Evolutionary conservation across 2,329 filamentous ascomycete species (phyloP).

Genomic region (Hypoxylon sp.): DNA sequence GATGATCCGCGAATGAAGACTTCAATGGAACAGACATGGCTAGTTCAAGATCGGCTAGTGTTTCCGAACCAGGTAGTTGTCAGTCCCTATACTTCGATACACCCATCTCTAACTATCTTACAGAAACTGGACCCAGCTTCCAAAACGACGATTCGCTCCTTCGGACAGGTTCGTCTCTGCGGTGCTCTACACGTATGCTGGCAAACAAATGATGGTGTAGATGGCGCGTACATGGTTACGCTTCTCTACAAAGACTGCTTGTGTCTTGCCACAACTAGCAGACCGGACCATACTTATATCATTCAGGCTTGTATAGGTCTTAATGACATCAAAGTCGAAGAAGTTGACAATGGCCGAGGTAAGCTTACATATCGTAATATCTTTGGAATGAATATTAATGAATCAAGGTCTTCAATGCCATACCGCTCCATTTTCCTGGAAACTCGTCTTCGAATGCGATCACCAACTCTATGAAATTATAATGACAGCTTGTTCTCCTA

Average conservation of each 20-base stretch:
- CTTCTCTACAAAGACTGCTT: slow-evolving; percentile 85
- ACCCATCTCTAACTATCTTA: slow-evolving; percentile 38
- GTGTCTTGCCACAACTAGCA: slow-evolving; percentile 76
- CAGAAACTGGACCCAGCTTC: slow-evolving; percentile 65
- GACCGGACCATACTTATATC: slow-evolving; percentile 74
- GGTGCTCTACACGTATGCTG: slow-evolving; percentile 87
- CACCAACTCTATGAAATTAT: slow-evolving; percentile 85
- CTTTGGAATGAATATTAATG: slow-evolving; percentile 35
- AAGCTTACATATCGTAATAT: slow-evolving; percentile 41
- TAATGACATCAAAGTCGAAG: slow-evolving; percentile 73
- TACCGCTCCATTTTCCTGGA: slow-evolving; percentile 90
- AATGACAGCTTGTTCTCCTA: slow-evolving; percentile 84
- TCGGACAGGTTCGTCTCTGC: slow-evolving; percentile 85
- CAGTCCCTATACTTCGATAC: not conserved
- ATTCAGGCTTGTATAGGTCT: slow-evolving; percentile 81
- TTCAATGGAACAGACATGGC: slow-evolving; percentile 83
- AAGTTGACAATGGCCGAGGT: slow-evolving; percentile 81
- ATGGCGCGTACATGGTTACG: slow-evolving; percentile 86
- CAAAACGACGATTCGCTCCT: slow-evolving; percentile 76
- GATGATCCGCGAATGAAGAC: slow-evolving; percentile 77
- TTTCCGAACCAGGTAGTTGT: slow-evolving; percentile 75
- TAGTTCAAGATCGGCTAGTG: slow-evolving; percentile 82
- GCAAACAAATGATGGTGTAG: slow-evolving; percentile 74
- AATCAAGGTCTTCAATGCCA: slow-evolving; percentile 83
- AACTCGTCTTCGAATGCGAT: slow-evolving; percentile 83